Base-by-base conservation (phyloP, 306 rosid genomes). In the Lathyrus tuberosus region DNA sequence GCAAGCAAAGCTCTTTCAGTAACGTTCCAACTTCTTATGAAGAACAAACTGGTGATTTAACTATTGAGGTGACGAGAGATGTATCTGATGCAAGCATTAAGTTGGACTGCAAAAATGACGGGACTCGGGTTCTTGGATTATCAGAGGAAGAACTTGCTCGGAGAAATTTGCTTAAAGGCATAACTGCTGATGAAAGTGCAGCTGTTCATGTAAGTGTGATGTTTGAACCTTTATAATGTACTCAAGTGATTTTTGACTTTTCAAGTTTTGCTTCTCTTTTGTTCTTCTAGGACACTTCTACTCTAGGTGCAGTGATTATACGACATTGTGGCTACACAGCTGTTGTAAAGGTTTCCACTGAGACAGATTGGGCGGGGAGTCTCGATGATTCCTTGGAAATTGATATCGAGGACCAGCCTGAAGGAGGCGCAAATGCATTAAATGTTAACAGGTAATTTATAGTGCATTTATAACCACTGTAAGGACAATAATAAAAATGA, bases 161-260 rank as follows among this genome's bases (percentile, higher is more conserved):
- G 70, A 87, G 97, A 84, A 94, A 94, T 83, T 84, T 94, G 81
- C 90, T 94, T 22, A 94, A 94, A 86, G 98, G 98, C 78, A 86
- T 94, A 75, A 94, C 98, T 18, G 97, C 98, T 57, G 98, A 94
- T 81, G 98, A 94, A 76, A 94, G 98, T 80, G 97, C 96, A 69
- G 89, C 98, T 9, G 98, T 94, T 72, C 98, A 94, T 83, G 98
- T 94, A 80, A 81, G 90, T 84, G 72, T 73, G 56, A 35, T 28
- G 22, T 75, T 61, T 48, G 20, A 60, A 42, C 62, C 71, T 42
- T 38, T 42, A 22, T 71, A 52, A 20, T 56, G 65, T 61, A 67
- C 52, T 24, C 18, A 60, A 42, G 20, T 57, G 43, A 48, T 22
- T 43, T 38, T 71, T 54, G 54, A 26, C 16, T 31, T 68, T 47